Evolutionary conservation across 2,329 filamentous ascomycete genomes (phyloP), one percentile per base, ranked within the genome.

Genomic region (Westerdykella sp.): DNA sequence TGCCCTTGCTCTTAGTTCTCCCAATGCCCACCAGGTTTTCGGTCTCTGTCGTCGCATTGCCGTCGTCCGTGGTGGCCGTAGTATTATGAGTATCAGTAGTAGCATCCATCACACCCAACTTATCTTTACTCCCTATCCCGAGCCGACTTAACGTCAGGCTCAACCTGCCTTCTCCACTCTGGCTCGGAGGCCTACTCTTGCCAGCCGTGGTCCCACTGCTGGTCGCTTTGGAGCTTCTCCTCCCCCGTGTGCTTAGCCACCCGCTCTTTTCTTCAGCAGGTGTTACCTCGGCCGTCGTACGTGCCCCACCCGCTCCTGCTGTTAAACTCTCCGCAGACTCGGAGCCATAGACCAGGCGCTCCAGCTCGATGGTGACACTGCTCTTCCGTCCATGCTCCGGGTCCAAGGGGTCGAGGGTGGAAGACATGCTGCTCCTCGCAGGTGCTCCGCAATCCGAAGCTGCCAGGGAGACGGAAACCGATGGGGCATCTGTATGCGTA

Each of bases 71-170:
- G 48, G 38, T 44, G 21, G 2, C 40, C 36, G 4, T 39, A 28
- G 9, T 28, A 12, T 28, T 28, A 28, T 28, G 25, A 28, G 4
- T 28, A 12, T 7, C 25, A 9, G 25, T 40, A 14, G 32, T 13
- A 18, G n/a, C 43, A 15, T 63, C 60, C 7, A 51, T 48, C 25
- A 51, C 53, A 11, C 48, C 42, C 39, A 71, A 60, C 48, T 66
- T 69, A 62, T 67, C 63, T 45, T 69, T 70, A 40, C 69, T 70
- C 51, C 65, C 68, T 30, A 68, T 60, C 31, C 66, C 65, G 25
- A 70, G 54, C 34, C 63, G 54, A 6, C 59, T 63, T 44, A 72
- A 55, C 11, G 69, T 70, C 21, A 73, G 46, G 38, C 66, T 69
- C 39, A 74, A 63, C 21, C 71, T 60, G 41, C 55, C 58, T 32